Evolutionary conservation across 2,329 filamentous ascomycete genomes (phyloP), one percentile per base, ranked within the genome.

Genomic region (Geosmithia morbida): DNA sequence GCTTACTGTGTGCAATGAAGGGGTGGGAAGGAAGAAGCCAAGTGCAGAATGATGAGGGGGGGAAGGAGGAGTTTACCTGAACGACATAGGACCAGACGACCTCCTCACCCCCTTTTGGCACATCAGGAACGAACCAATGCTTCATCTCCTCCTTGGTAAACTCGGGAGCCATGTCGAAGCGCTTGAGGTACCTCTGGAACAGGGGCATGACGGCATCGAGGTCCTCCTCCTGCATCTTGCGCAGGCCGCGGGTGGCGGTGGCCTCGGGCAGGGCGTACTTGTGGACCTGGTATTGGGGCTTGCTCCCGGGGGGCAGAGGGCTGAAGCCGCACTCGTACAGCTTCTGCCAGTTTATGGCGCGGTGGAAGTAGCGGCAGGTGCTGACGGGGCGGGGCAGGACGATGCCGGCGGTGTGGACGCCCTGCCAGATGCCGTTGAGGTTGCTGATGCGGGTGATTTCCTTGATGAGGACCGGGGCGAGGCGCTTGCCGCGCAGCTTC

Each of bases 381-480:
- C 85, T 89, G 52, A 98, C 79, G 4, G 92, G 92, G 39, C 83
- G 94, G 26, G 92, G 92, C 2, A 98, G 75, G 40, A 98, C 81
- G 18, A 90, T 82, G 40, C 92, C 92, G 26, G 83, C 92, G 1
- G 92, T 98, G 69, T 96, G 97, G 49, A 98, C 86, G 45, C 90
- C 92, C 66, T 98, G 92, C 75, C 85, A 97, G 54, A 94, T 83
- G 48, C 83, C 85, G 53, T 85, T 74, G 44, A 88, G 67, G 65
- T 97, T 94, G 71, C 87, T 94, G 52, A 88, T 78, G 44, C 92
- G 83, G 5, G 92, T 98, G 56, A 98, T 87, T 63, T 98, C 92
- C 66, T 96, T 96, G 71, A 98, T 98, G 47, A 98, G 78, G 2
- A 97, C 85, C 0, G 92, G 92, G 0, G 92, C 82, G 42, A 98